A percentile compares a stretch with the other conserved stretches of the same genome.
Evolutionary conservation across 805 yeast genomes (phyloP).

Genomic region (Ogataea wickerhamii): DNA sequence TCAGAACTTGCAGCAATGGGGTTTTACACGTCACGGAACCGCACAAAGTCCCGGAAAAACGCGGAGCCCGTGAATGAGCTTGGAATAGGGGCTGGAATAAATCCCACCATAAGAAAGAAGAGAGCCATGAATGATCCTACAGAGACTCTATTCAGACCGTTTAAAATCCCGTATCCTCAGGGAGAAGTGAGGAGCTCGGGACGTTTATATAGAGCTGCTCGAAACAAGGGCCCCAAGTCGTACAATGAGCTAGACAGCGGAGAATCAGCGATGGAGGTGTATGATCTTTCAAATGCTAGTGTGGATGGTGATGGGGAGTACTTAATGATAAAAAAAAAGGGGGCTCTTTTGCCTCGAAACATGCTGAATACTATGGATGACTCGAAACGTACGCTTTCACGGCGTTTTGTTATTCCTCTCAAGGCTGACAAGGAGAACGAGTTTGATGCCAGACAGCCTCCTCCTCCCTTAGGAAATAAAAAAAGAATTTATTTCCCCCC

Average conservation of each 20-base stretch:
- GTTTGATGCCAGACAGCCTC: constrained; percentile 37
- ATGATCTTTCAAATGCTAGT: constrained; percentile 28
- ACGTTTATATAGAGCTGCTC: background rate
- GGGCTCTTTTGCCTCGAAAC: constrained; percentile 61
- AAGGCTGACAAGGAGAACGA: constrained; percentile 37
- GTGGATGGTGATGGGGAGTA: constrained; percentile 25
- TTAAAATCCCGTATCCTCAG: constrained; percentile 55
- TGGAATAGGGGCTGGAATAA: constrained; percentile 70
- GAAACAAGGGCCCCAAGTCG: background rate
- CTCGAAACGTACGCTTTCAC: constrained; percentile 40
- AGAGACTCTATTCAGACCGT: constrained; percentile 58
- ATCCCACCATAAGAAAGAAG: constrained; percentile 53
- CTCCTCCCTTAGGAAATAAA: constrained; percentile 84
- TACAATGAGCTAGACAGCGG: constrained; percentile 38
- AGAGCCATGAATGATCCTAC: constrained; percentile 51
- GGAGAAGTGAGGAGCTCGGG: constrained; percentile 4
- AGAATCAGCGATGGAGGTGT: constrained; percentile 30
- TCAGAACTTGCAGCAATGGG: background rate
- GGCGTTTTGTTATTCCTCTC: constrained; percentile 62
- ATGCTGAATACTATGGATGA: constrained; percentile 38
- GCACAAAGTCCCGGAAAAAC: background rate
- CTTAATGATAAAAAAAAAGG: constrained; percentile 37
- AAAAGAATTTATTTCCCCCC: constrained; percentile 71
- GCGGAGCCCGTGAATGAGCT: constrained; percentile 35
- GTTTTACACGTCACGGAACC: background rate